Conservation (phyloP, 768 basidiomycete species). For the button mushroom (Agaricus bisporus) region DNA sequence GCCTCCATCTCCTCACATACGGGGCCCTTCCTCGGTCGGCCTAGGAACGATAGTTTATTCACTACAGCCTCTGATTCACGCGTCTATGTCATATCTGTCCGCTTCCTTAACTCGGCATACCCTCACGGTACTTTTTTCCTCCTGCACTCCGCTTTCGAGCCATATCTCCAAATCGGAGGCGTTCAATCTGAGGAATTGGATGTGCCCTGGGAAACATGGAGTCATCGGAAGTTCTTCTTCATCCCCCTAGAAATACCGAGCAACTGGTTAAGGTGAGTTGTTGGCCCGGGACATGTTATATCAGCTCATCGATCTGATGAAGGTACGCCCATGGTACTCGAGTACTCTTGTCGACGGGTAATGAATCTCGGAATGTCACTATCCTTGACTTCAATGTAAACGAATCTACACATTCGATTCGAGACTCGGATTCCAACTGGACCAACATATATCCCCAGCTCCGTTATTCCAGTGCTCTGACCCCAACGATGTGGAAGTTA, state of each 20-base stretch:
- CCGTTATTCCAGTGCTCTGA: neutral
- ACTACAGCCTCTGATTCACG: conserved; percentile 13
- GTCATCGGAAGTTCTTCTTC: conserved; percentile 6
- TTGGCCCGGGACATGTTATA: neutral
- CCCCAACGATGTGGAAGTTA: neutral
- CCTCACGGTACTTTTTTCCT: conserved; percentile 9
- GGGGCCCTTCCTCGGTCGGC: conserved; percentile 23
- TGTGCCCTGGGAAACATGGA: conserved; percentile 12
- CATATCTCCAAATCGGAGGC: neutral
- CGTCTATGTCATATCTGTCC: conserved; percentile 5
- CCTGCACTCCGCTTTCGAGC: conserved; percentile 2
- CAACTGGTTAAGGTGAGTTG: conserved; percentile 11
- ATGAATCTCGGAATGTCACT: neutral
- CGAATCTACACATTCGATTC: neutral
- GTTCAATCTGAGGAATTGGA: neutral
- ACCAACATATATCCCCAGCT: neutral
- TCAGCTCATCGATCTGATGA: neutral
- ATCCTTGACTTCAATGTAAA: conserved; percentile 12
- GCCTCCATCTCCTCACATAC: conserved; percentile 24
- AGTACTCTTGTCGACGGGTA: neutral
- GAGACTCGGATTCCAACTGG: neutral
- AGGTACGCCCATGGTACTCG: conserved; percentile 14
- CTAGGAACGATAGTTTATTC: conserved; percentile 19
- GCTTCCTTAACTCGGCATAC: neutral
- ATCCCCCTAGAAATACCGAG: neutral